phyloP scores from a whole-genome alignment of 2,329 filamentous ascomycete species.

The Colletotrichum magnum region DNA sequence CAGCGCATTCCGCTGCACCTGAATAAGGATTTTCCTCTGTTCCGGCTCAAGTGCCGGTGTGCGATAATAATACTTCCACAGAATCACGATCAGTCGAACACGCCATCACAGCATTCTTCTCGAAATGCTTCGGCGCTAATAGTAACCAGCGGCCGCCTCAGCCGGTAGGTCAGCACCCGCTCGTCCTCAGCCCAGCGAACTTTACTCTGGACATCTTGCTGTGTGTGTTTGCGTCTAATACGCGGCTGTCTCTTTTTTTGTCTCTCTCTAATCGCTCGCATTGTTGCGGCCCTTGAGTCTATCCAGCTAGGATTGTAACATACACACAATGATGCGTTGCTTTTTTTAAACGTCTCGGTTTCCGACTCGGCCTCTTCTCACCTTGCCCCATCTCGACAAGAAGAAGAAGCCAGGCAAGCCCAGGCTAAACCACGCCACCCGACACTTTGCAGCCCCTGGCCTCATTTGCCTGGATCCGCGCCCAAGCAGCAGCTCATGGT shows the following conservation, averaged over 20 bases:
- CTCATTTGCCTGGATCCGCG: slow-evolving; percentile 11
- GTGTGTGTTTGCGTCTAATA: background rate
- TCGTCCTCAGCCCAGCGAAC: background rate
- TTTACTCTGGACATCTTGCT: background rate
- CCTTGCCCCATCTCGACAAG: background rate
- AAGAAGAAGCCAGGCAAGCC: background rate
- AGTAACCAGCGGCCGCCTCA: background rate
- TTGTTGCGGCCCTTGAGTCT: slow-evolving; percentile 14
- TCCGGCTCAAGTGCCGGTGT: slow-evolving; percentile 7
- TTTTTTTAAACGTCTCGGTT: background rate
- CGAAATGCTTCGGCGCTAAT: background rate
- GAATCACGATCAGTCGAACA: slow-evolving; percentile 5
- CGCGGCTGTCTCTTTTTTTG: slow-evolving; percentile 1
- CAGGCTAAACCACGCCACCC: slow-evolving; percentile 25
- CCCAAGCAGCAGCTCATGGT: background rate
- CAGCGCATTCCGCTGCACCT: background rate
- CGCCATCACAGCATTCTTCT: slow-evolving; percentile 2
- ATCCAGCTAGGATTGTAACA: slow-evolving; percentile 1
- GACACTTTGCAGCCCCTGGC: slow-evolving; percentile 18
- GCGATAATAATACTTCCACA: background rate
- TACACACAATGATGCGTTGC: background rate
- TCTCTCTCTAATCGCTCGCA: background rate
- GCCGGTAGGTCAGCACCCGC: background rate
- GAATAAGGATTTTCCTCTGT: background rate
- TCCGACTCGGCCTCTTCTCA: background rate